Evolutionary conservation across 495 filamentous ascomycete species (phyloP), one percentile per base, ranked within the genome.

Genomic region (Neurospora discreta): DNA sequence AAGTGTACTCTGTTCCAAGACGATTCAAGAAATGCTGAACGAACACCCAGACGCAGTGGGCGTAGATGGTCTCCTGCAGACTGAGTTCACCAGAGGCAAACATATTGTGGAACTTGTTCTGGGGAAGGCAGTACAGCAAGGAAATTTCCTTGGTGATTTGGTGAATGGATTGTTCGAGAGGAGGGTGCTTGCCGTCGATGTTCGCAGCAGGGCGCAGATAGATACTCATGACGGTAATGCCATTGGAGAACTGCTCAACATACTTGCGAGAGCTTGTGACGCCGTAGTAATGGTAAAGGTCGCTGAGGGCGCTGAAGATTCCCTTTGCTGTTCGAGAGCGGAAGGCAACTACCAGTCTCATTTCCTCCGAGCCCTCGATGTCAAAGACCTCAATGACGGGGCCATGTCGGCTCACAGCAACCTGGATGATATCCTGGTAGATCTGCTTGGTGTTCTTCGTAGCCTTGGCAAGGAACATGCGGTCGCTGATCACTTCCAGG

Each of bases 91-190:
- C 96, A n/a, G 87, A 89, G 41, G 92, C 91, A 81, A 99, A 99
- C 78, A 97, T 88, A 67, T 85, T 82, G 78, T 97, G 94, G 80
- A 98, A 92, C 78, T 94, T 92, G 84, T 97, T 98, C 81, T 97
- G 95, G 7, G 95, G 95, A 75, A 99, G 91, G 84, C 95, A 99
- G 88, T 98, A 99, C 42, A 99, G 85, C 58, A 99, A 88, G 13
- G 94, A 98, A 67, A 96, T 89, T 81, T 99, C 95, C 86, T 98
- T 98, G 85, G 96, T 97, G 82, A 99, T 97, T 82, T 99, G 96
- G 84, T 98, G 94, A 74, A 99, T 97, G 10, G 94, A 94, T 58
- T 94, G 90, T 78, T 97, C 93, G 71, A 99, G 95, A 18, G 85
- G 80, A 70, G 84, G 81, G 70, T 78, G 78, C 79, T 83, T 70